Base-by-base conservation (phyloP, 2,329 filamentous ascomycete genomes). In the Dothideomycetes sp. region DNA sequence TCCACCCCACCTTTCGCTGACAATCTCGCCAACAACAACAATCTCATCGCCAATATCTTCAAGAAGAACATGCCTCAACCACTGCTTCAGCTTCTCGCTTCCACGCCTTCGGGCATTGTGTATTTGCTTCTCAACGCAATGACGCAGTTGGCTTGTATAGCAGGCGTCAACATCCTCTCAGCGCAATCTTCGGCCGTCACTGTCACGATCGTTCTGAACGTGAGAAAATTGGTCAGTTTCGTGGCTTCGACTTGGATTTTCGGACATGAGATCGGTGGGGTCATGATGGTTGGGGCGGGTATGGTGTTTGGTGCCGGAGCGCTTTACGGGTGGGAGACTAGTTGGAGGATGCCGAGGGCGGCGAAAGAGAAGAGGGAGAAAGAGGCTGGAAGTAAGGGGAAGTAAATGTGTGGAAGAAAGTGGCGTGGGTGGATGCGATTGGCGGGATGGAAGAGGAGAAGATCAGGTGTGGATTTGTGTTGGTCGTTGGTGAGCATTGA, bases 201-300 rank as follows among this genome's bases (percentile, higher is more conserved):
- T 0, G 91, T 98, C 17, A 95, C 89, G 1, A 94, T 98, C 52
- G 87, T 96, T 33, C 70, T 98, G 45, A 98, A 96, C 59, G 84
- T 98, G 45, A 76, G 91, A 51, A 98, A 98, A 63, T 69, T 98
- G 15, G 82, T 94, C 41, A 95, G 88, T 53, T 73, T 96, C 46
- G 67, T 96, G 47, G 61, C 96, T 44, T 95, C 88, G 52, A 93
- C 96, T 45, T 89, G 87, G 74, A 63, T 98, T 2, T 98, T 98
- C 63, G 91, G 89, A 4, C 95, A 98, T 58, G 64, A 73, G 27
- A 68, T 98, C 49, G 77, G 82, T 10, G 64, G 70, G 0, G 81
- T 85, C 27, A 94, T 94, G 46, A 63, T 94, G 39, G 45, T 85
- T 4, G 91, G 91, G 3, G 88, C 89, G 1, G 68, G 77, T 4